Percentiles rank a stretch among this genome's conserved stretches.
Conservation (phyloP, 1,139 yeast species). For the Zygosaccharomyces pseudobailii region DNA sequence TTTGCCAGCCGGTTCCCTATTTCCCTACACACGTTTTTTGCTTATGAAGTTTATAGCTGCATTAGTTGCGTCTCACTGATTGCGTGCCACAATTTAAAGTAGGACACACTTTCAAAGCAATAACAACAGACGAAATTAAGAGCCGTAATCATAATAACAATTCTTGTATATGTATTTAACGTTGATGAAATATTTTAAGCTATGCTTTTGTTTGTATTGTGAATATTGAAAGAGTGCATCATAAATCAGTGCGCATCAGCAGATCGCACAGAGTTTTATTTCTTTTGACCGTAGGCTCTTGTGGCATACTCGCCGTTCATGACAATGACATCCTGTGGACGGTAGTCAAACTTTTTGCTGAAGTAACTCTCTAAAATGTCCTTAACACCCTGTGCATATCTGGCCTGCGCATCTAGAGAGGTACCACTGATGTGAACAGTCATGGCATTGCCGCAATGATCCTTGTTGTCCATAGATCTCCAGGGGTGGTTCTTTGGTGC, state of each 20-base stretch:
- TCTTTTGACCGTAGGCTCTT: neutral
- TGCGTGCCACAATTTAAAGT: too few species aligned
- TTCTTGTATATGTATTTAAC: too few species aligned
- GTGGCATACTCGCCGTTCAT: neutral
- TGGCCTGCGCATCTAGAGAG: neutral
- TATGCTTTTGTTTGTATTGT: neutral
- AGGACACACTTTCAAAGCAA: too few species aligned
- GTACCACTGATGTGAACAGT: conserved; percentile 1
- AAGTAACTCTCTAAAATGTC: neutral
- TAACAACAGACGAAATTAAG: too few species aligned
- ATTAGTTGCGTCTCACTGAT: too few species aligned
- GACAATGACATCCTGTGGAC: neutral
- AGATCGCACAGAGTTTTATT: neutral
- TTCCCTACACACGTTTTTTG: too few species aligned
- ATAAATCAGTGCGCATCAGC: too few species aligned
- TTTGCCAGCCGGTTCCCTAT: too few species aligned
- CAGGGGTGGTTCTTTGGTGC: conserved; percentile 2
- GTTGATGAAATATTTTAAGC: neutral
- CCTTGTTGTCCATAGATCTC: conserved; percentile 1
- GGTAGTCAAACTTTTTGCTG: neutral
- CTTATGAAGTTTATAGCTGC: too few species aligned
- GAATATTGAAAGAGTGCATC: neutral
- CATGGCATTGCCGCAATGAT: neutral
- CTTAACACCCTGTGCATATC: neutral
- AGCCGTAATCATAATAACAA: too few species aligned